Evolutionary conservation across 495 filamentous ascomycete genomes (phyloP), one percentile per base, ranked within the genome.

Genomic region (Penicillium lividum): DNA sequence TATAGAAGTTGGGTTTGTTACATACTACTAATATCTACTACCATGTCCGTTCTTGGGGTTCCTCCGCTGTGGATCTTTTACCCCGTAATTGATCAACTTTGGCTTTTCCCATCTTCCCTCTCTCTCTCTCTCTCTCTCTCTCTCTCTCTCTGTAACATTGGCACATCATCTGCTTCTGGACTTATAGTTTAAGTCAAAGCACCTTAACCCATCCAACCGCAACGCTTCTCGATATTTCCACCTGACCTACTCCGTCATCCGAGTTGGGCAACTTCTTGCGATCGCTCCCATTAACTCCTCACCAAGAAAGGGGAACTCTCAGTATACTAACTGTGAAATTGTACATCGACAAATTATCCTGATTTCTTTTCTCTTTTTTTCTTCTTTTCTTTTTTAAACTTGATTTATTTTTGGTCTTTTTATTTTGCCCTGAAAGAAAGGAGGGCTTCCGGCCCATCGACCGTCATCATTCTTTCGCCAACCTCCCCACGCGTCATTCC

Each of bases 391-490:
- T 22, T 22, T 22, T 2, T 22, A 22, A 22, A 16, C 27, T 18
- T 16, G 28, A 31, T 16, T 31, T 50, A 3, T 56, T 56, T 22
- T 22, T 22, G 22, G 29, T 61, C 53, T 22, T 51, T 40, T 49
- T 49, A 10, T n/a, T 28, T 28, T 28, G 47, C 22, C 29, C 15
- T 9, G 16, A 7, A 44, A 22, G 8, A 42, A 53, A 43, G 28
- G 36, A 29, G 51, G 34, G 13, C 50, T 52, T 40, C 18, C 34
- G 51, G 34, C 51, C 51, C 34, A 43, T 27, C 66, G 62, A 78
- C 76, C 80, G 80, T 73, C 82, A 86, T 76, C 74, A 87, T 87
- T 86, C 75, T 77, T 80, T 68, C 75, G 59, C 68, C 74, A 76
- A 81, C 70, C 55, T 79, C 80, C 53, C 76, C 77, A 64, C 77